Conservation (phyloP, 2,329 filamentous ascomycete species). For the Microsporum ferrugineum region DNA sequence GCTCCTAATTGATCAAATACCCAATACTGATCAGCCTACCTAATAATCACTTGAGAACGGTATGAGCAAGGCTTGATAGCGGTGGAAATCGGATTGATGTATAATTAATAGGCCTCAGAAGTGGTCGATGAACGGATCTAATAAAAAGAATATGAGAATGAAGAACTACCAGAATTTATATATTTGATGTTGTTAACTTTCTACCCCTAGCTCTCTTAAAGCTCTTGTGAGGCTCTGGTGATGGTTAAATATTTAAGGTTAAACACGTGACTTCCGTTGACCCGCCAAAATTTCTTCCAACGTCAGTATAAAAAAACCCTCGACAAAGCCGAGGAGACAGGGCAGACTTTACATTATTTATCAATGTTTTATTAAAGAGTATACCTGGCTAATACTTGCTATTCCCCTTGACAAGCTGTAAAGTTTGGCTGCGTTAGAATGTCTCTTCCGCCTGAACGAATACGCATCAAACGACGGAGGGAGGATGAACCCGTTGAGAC, state of each 20-base stretch:
- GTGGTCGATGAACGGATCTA: background rate
- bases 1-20: background rate
- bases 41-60: background rate
- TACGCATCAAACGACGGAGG: slow-evolving; percentile 46
- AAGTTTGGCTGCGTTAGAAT: slow-evolving; percentile 20
- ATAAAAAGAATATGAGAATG: too few species aligned
- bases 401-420: background rate
- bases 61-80: background rate
- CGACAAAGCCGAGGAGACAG: background rate
- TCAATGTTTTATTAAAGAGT: background rate
- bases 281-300: background rate
- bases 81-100: background rate
- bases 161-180: background rate
- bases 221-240: too few species aligned
- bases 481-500: slow-evolving; percentile 47
- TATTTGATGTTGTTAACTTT: background rate
- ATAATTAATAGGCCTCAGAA: background rate
- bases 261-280: background rate
- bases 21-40: background rate
- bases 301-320: background rate
- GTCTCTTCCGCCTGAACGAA: slow-evolving; percentile 39
- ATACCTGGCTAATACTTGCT: background rate
- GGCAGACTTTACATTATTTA: background rate
- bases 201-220: background rate
- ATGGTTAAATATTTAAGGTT: background rate